A percentile compares a stretch with the other conserved stretches of the same genome.
phyloP scores from a whole-genome alignment of 2,329 filamentous ascomycete genomes.

The Hypomyces perniciosus region DNA sequence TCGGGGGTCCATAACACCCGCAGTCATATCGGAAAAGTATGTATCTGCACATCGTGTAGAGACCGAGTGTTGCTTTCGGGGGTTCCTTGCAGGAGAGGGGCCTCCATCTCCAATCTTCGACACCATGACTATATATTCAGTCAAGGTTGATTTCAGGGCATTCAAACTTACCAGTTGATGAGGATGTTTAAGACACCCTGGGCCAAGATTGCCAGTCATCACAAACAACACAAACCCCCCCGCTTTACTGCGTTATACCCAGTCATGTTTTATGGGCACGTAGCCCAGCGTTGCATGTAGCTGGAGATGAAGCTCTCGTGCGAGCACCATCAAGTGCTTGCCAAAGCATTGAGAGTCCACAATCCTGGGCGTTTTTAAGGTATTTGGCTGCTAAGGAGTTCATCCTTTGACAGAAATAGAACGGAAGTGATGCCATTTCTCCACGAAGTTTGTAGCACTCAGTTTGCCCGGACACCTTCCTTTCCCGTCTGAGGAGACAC shows the following conservation, averaged over 20 bases:
- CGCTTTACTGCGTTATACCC: too few species aligned
- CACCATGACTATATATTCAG: neutral
- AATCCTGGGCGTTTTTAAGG: neutral
- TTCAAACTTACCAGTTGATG: neutral
- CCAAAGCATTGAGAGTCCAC: neutral
- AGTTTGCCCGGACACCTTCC: constrained; percentile 2
- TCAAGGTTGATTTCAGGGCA: neutral
- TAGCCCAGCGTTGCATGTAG: too few species aligned
- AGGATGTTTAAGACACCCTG: constrained; percentile 1
- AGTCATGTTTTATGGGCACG: too few species aligned
- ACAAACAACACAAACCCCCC: neutral
- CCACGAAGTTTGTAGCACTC: constrained; percentile 1
- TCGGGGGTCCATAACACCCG: constrained; percentile 21
- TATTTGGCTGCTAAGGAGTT: neutral
- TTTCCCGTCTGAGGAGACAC: constrained; percentile 2
- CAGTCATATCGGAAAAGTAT: constrained; percentile 22
- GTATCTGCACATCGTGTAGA: constrained; percentile 24
- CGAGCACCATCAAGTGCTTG: neutral
- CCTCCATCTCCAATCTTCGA: neutral
- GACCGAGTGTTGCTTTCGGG: neutral
- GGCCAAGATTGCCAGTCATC: neutral
- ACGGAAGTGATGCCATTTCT: neutral
- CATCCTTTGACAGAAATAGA: neutral
- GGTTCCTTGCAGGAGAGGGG: neutral
- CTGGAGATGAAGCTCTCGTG: neutral